Percentiles rank a stretch among this genome's conserved stretches.
Evolutionary conservation across 2,329 filamentous ascomycete species (phyloP).

Genomic region (Nemania abortiva): DNA sequence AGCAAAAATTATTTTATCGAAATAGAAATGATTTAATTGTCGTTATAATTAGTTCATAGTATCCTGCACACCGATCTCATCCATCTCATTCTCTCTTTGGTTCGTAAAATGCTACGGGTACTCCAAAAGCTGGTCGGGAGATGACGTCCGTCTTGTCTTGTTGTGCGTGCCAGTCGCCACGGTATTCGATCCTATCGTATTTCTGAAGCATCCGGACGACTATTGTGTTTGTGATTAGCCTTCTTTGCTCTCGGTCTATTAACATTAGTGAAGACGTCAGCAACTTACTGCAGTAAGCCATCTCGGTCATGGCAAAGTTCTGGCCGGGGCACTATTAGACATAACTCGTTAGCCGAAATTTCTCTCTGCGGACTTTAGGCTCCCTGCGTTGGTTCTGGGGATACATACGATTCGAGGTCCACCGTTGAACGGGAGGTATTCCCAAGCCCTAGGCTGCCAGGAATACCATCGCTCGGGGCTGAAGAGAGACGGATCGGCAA

Average conservation of each 20-base stretch:
- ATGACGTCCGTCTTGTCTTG: constrained; percentile 36
- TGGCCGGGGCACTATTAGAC: constrained; percentile 39
- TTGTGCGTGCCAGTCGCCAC: constrained; percentile 42
- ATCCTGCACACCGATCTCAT: background rate
- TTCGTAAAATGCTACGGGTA: constrained; percentile 39
- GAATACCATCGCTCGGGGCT: constrained; percentile 42
- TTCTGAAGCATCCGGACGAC: constrained; percentile 42
- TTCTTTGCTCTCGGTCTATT: background rate
- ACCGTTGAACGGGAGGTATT: constrained; percentile 68
- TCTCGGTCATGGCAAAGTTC: constrained; percentile 43
- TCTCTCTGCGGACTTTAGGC: background rate
- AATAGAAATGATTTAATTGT: constrained; percentile 13
- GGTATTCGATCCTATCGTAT: constrained; percentile 40
- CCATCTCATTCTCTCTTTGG: constrained; percentile 4
- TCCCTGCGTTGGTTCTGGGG: background rate
- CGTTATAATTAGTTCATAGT: too few species aligned
- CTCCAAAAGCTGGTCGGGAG: constrained; percentile 36
- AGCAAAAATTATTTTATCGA: background rate
- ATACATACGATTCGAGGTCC: constrained; percentile 60
- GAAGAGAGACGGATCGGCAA: constrained; percentile 40
- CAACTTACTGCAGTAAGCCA: constrained; percentile 39
- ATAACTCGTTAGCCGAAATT: constrained; percentile 14
- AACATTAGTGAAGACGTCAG: background rate
- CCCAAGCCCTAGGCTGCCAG: constrained; percentile 59
- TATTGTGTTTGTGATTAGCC: constrained; percentile 9